A percentile compares a stretch with the other conserved stretches of the same genome.
Evolutionary conservation across 179 eudicot genomes (phyloP).

Genomic region (Silene noctiflora): DNA sequence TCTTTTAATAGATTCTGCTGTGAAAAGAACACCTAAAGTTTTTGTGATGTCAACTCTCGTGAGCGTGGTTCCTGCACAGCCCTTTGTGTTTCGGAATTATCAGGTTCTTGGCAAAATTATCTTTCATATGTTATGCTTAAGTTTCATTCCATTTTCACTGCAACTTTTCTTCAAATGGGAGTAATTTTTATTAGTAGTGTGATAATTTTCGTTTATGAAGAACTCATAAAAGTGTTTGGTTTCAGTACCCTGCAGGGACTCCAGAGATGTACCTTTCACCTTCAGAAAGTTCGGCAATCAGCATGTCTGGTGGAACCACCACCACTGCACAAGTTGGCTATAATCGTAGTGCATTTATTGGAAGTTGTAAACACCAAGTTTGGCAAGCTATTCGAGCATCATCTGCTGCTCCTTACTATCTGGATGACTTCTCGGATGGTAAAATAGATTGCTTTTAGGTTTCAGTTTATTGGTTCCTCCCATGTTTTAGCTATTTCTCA

Average conservation of each 20-base stretch:
- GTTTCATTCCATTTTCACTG: slow-evolving; percentile 11
- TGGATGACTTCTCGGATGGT: slow-evolving; percentile 98
- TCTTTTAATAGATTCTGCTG: slow-evolving; percentile 90
- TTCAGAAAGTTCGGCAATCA: slow-evolving; percentile 66
- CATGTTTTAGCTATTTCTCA: slow-evolving; percentile 13
- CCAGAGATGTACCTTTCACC: slow-evolving; percentile 70
- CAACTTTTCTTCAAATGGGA: slow-evolving; percentile 8
- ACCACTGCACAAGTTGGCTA: slow-evolving; percentile 65
- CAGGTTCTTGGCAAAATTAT: slow-evolving; percentile 49
- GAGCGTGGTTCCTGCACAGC: slow-evolving; percentile 88
- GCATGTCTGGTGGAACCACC: slow-evolving; percentile 57
- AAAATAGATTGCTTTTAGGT: slow-evolving; percentile 21
- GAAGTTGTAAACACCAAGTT: slow-evolving; percentile 91
- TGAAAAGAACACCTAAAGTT: slow-evolving; percentile 80
- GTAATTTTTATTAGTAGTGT: not conserved
- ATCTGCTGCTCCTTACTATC: slow-evolving; percentile 98
- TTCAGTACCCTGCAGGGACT: slow-evolving; percentile 96
- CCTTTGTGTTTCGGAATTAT: slow-evolving; percentile 93
- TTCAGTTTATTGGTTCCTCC: not conserved
- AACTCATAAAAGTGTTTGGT: slow-evolving; percentile 12
- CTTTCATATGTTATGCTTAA: slow-evolving; percentile 16
- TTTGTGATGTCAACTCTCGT: slow-evolving; percentile 93
- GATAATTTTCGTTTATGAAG: slow-evolving; percentile 8
- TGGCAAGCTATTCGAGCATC: slow-evolving; percentile 99
- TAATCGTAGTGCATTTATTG: slow-evolving; percentile 77